These are phyloP conservation scores for Magnolia changhungtana DNA, from an alignment of 164 flowering plant species.

Conservation along the genomic window DNA sequence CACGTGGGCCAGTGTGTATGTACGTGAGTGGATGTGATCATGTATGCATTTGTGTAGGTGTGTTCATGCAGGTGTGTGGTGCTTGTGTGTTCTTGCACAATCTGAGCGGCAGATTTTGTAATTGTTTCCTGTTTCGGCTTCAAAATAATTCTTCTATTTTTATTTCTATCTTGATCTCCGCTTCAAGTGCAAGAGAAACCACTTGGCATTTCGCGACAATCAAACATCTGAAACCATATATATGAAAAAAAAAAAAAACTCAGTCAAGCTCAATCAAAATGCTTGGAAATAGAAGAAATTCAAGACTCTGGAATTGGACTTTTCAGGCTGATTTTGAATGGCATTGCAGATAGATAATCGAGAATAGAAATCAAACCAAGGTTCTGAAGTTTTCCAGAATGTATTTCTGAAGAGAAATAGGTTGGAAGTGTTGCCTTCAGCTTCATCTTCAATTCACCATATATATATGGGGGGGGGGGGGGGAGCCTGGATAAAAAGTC, in stretches of 20 bases:
- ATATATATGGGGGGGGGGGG: too few relatives aligned
- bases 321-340: conserved; percentile 65
- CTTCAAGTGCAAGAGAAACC: conserved; percentile 75
- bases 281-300: too few relatives aligned
- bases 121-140: conserved; percentile 70
- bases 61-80: too few relatives aligned
- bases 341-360: conserved; percentile 68
- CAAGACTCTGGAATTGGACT: conserved; percentile 12
- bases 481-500: too few relatives aligned
- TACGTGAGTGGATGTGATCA: too few relatives aligned
- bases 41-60: too few relatives aligned
- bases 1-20: too few relatives aligned
- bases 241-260: background rate
- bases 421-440: conserved; percentile 63
- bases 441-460: conserved; percentile 32
- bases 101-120: too few relatives aligned
- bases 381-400: conserved; percentile 20
- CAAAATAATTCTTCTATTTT: conserved; percentile 38
- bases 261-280: too few relatives aligned
- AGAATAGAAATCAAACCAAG: conserved; percentile 69
- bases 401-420: conserved; percentile 42
- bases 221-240: conserved; percentile 19
- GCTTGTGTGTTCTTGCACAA: too few relatives aligned
- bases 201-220: conserved; percentile 59
- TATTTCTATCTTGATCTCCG: conserved; percentile 45